Conservation (phyloP, 768 basidiomycete genomes). For the Coprinopsis strossmayeri region DNA sequence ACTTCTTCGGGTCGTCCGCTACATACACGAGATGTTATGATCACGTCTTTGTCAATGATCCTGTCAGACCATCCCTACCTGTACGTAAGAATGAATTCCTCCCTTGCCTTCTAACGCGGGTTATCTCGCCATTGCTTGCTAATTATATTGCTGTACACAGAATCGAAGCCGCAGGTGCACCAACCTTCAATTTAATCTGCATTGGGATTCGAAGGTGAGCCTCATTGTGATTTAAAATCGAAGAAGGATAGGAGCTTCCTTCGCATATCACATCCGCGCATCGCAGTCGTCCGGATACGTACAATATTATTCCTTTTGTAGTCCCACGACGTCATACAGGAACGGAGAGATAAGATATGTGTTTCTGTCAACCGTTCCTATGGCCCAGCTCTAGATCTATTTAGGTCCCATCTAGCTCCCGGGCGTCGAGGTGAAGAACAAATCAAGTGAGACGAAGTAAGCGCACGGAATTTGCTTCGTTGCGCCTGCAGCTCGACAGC, state of each 20-base stretch:
- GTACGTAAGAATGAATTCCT: no score
- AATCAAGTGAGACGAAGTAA: no score
- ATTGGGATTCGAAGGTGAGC: not conserved
- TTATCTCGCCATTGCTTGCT: not conserved
- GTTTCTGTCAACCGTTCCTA: not conserved
- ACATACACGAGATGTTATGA: not conserved
- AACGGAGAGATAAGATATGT: constrained; percentile 4
- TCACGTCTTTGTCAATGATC: not conserved
- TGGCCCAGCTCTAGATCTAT: no score
- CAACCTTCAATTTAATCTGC: no score
- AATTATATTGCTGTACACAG: no score
- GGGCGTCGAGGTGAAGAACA: no score
- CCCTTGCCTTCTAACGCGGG: no score
- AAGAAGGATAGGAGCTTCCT: not conserved
- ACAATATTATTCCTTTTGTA: constrained; percentile 3
- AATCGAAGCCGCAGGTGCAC: not conserved
- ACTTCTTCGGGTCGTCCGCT: not conserved
- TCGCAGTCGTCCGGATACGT: not conserved
- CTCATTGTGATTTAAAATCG: not conserved
- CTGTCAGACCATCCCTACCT: not conserved
- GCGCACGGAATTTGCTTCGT: no score
- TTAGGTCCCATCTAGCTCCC: no score
- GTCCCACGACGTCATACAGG: not conserved
- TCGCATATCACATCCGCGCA: not conserved
- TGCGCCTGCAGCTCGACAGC: no score